A percentile compares a stretch with the other conserved stretches of the same genome.
phyloP scores from a whole-genome alignment of 371 early-diverging fungal genomes.

The Coemansia sp. region DNA sequence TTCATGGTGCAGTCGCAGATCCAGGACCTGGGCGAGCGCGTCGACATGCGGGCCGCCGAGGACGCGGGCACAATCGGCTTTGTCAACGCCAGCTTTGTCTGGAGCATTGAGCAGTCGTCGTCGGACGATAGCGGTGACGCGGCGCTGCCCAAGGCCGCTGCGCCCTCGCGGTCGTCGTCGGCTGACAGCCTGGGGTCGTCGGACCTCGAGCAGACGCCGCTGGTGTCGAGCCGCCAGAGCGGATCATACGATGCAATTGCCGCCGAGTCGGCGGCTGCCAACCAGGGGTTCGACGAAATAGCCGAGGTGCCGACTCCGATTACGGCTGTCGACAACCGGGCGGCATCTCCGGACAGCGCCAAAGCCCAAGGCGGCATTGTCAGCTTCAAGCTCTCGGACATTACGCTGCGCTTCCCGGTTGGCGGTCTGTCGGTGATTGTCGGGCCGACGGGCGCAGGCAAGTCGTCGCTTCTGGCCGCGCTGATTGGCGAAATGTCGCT shows the following conservation, averaged over 20 bases:
- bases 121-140: background rate
- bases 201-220: conserved; percentile 20
- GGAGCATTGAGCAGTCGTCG: conserved; percentile 18
- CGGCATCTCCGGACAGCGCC: background rate
- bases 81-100: conserved; percentile 40
- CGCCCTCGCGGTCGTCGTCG: conserved; percentile 1
- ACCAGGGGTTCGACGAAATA: background rate
- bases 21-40: conserved; percentile 39
- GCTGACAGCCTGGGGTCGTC: conserved; percentile 4
- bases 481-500: conserved; percentile 92
- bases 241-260: conserved; percentile 10
- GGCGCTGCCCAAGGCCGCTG: conserved; percentile 1
- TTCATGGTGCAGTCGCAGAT: conserved; percentile 78
- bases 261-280: background rate
- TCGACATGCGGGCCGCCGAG: conserved; percentile 1
- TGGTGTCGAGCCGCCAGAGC: conserved; percentile 10
- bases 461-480: conserved; percentile 84
- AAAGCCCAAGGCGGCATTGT: background rate
- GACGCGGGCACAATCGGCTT: conserved; percentile 33
- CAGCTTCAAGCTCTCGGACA: conserved; percentile 57
- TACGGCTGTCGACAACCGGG: background rate
- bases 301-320: background rate
- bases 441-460: conserved; percentile 90
- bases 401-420: conserved; percentile 65
- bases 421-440: conserved; percentile 75